phyloP scores from a whole-genome alignment of 441 rosid species.

The Arabidopsis lyrata region DNA sequence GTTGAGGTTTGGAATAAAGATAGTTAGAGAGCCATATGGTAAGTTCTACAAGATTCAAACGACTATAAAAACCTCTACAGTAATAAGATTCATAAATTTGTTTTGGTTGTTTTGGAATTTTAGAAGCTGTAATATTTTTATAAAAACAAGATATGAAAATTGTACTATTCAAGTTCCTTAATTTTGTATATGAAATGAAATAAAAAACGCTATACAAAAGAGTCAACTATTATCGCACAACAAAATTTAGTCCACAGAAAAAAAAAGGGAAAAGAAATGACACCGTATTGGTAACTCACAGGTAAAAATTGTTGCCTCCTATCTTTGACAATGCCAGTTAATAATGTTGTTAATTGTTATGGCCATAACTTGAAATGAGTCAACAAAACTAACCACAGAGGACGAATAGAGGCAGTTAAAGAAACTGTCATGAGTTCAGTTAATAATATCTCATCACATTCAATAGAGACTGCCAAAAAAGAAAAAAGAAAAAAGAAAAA shows the following conservation, averaged over 20 bases:
- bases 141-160: too few relatives aligned
- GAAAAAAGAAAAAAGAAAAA: background rate
- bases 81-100: background rate
- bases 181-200: background rate
- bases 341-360: constrained; percentile 5
- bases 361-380: constrained; percentile 16
- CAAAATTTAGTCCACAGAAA: background rate
- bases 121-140: background rate
- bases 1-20: constrained; percentile 5
- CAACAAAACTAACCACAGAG: constrained; percentile 22
- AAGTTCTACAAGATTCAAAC: constrained; percentile 14
- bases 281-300: background rate
- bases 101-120: background rate
- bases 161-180: too few relatives aligned
- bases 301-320: constrained; percentile 8
- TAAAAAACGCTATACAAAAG: background rate
- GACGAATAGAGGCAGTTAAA: constrained; percentile 34
- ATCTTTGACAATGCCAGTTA: constrained; percentile 33
- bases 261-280: background rate
- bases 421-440: constrained; percentile 37
- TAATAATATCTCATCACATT: constrained; percentile 22
- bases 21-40: background rate
- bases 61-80: background rate
- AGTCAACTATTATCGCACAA: background rate
- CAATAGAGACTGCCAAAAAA: constrained; percentile 16